Conservation (phyloP, 106 monocot genomes). For the Allium fistulosum region DNA sequence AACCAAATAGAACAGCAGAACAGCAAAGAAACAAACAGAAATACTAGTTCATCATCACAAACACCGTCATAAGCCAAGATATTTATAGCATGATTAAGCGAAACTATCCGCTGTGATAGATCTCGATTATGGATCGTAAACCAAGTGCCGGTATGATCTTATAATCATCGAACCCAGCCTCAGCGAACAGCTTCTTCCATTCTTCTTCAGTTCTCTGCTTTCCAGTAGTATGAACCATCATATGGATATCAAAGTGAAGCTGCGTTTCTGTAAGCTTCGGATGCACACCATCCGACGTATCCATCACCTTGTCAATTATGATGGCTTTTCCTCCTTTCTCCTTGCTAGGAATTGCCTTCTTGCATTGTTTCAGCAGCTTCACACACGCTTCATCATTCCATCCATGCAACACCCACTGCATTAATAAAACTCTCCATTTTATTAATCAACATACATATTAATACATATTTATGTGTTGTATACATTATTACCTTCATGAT, state of each 20-base stretch:
- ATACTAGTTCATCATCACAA: no score
- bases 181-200: slow-evolving; percentile 12
- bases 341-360: slow-evolving; percentile 8
- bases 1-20: no score
- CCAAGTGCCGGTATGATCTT: slow-evolving; percentile 3
- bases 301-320: slow-evolving; percentile 13
- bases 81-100: no score
- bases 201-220: slow-evolving; percentile 18
- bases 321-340: slow-evolving; percentile 16
- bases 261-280: slow-evolving; percentile 2
- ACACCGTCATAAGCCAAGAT: no score
- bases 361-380: slow-evolving; percentile 9
- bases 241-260: slow-evolving; percentile 6
- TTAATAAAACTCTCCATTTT: not conserved
- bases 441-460: not conserved
- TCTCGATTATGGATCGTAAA: slow-evolving; percentile 14
- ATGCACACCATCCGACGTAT: not conserved
- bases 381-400: slow-evolving; percentile 18
- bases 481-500: slow-evolving; percentile 29
- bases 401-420: slow-evolving; percentile 16
- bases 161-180: slow-evolving; percentile 10
- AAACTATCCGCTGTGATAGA: slow-evolving; percentile 2
- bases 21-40: no score
- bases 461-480: not conserved
- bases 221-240: slow-evolving; percentile 13